These are phyloP conservation scores for Aureobasidium uvarum DNA, from an alignment of 2,329 filamentous ascomycete genomes.

Conservation along the genomic window DNA sequence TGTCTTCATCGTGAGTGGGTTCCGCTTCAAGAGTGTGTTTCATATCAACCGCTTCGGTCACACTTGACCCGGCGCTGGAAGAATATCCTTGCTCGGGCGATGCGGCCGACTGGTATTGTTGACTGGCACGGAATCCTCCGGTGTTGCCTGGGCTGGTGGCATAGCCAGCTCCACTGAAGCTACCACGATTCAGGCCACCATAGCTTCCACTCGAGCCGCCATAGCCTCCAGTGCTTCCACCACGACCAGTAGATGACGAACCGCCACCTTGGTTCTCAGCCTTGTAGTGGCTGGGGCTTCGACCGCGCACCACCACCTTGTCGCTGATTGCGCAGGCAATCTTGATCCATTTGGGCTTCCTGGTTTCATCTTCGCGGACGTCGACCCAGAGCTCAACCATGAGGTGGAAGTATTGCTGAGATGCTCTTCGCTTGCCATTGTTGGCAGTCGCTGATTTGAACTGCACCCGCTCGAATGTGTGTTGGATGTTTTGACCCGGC, in stretches of 20 bases:
- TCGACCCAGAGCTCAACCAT: slow-evolving; percentile 80
- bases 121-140: slow-evolving; percentile 34
- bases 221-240: slow-evolving; percentile 55
- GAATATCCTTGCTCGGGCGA: slow-evolving; percentile 37
- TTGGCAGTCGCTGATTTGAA: slow-evolving; percentile 94
- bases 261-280: slow-evolving; percentile 56
- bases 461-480: slow-evolving; percentile 82
- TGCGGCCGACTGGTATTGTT: slow-evolving; percentile 32
- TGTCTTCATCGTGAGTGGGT: slow-evolving; percentile 45
- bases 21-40: slow-evolving; percentile 41
- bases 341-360: slow-evolving; percentile 62
- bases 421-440: slow-evolving; percentile 85
- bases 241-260: slow-evolving; percentile 56
- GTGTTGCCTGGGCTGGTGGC: slow-evolving; percentile 30
- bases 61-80: slow-evolving; percentile 45
- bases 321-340: slow-evolving; percentile 71
- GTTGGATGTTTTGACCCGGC: slow-evolving; percentile 44
- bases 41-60: slow-evolving; percentile 35
- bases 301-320: slow-evolving; percentile 82
- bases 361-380: slow-evolving; percentile 49
- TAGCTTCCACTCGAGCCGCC: slow-evolving; percentile 37
- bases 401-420: slow-evolving; percentile 91
- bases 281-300: slow-evolving; percentile 67
- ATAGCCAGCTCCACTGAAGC: slow-evolving; percentile 27
- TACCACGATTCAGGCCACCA: slow-evolving; percentile 34